Base-by-base conservation (phyloP, 148 eudicot genomes). In the Rhododendron griersonianum region DNA sequence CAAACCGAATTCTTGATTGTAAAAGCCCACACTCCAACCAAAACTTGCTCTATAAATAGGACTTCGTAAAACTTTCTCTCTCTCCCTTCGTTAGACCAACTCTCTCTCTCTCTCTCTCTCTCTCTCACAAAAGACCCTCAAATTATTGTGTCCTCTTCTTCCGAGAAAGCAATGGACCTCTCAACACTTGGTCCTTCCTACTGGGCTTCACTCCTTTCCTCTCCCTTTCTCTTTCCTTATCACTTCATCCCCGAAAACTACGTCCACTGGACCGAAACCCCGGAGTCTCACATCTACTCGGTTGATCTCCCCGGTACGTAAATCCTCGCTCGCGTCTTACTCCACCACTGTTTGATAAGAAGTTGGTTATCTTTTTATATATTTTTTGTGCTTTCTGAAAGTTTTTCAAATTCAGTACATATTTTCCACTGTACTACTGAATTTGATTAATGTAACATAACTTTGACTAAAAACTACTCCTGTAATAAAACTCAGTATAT, bases 251-350 rank as follows among this genome's bases (percentile, higher is more conserved):
- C 93, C 23, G 87, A 92, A 88, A 93, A 93, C 91, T 83, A 92
- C 86, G 95, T 95, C 81, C 95, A 93, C 61, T 93, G 94, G 95
- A 90, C 91, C 44, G 90, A 93, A 81, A 93, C 98, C 28, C 95
- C 95, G n/a, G 91, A 93, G 23, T 95, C 96, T 9, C 96, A 95
- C 87, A 86, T 95, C 83, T 93, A 90, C 90, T 95, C 93, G 71
- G 95, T 93, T 78, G 88, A 90, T 3, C 89, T 95, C 77, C 94
- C 98, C 53, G 96, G 98, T 95, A 30, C 30, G 30, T 30, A 88
- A 30, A 14, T 50, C n/a, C 11, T 16, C 33, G 25, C 61, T 71
- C 45, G 45, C 45, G 45, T 61, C 3, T 23, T 33, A 25, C 10
- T 28, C 30, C 51, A 48, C 51, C 57, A 51, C 18, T 51, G 16